Evolutionary conservation across 2,329 filamentous ascomycete species (phyloP).

Genomic region (Colletotrichum tofieldiae): DNA sequence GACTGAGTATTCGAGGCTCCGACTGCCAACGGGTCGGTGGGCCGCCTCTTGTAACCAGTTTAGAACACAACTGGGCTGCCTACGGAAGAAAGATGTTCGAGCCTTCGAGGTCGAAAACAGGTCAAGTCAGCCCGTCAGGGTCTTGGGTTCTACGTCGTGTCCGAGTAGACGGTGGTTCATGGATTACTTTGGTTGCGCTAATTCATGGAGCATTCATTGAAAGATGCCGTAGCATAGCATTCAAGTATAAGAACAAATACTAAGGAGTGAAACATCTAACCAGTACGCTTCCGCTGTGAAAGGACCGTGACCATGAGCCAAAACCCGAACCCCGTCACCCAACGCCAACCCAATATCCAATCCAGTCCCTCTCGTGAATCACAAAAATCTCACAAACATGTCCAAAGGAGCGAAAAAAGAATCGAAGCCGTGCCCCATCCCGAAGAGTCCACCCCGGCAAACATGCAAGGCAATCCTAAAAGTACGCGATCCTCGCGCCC

Average conservation of each 20-base stretch:
- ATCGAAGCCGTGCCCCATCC: neutral
- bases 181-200: no score
- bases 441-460: neutral
- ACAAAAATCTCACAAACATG: neutral
- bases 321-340: neutral
- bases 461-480: neutral
- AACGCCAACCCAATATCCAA: neutral
- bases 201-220: neutral
- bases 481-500: constrained; percentile 40
- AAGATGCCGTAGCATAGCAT: neutral
- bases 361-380: neutral
- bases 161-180: neutral
- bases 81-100: no score
- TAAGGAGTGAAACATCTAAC: neutral
- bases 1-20: neutral
- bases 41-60: neutral
- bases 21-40: neutral
- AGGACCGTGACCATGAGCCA: constrained; percentile 6
- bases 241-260: neutral
- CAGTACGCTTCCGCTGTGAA: neutral
- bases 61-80: neutral
- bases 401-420: constrained; percentile 14
- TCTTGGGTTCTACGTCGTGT: neutral
- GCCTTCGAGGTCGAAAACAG: neutral
- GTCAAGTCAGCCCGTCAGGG: neutral